phyloP scores from a whole-genome alignment of 805 yeast species.

The Yarrowia deformans region DNA sequence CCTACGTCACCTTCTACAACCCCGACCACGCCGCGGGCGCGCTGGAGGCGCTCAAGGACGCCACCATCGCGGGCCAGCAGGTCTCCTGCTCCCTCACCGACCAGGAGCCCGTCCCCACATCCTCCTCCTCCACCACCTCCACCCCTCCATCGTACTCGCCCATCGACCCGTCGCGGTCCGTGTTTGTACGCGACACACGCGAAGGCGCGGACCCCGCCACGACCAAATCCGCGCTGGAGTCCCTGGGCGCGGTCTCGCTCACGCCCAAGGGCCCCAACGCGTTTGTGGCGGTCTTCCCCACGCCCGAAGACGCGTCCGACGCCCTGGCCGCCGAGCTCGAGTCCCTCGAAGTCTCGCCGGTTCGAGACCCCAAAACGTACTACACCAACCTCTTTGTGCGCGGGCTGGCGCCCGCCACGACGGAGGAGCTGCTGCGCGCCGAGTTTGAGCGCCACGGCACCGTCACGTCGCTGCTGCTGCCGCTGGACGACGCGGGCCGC shows the following conservation, averaged over 20 bases:
- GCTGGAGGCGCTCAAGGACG: not conserved
- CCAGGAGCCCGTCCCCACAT: not conserved
- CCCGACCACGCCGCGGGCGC: conserved; percentile 52
- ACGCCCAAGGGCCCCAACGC: conserved; percentile 33
- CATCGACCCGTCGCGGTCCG: conserved; percentile 18
- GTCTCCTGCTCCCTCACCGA: conserved; percentile 9
- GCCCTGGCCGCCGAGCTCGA: conserved; percentile 12
- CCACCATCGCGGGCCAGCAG: not conserved
- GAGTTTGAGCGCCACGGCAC: conserved; percentile 15
- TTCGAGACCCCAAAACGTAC: conserved; percentile 14
- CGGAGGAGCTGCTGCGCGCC: conserved; percentile 2
- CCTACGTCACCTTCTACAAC: conserved; percentile 83
- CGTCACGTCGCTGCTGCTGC: conserved; percentile 36
- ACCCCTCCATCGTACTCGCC: not conserved
- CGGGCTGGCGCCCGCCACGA: conserved; percentile 13
- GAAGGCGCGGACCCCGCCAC: conserved; percentile 5
- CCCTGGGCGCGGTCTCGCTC: conserved; percentile 13
- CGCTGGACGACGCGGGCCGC: conserved; percentile 20
- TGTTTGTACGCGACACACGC: conserved; percentile 25
- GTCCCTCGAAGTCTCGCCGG: conserved; percentile 18
- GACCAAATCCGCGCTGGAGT: conserved; percentile 4
- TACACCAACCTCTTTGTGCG: conserved; percentile 37
- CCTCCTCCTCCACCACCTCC: not conserved
- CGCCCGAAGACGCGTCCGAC: conserved; percentile 18
- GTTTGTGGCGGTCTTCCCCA: conserved; percentile 33